Evolutionary conservation across 257 asterid species (phyloP), one percentile per base, ranked within the genome.

Genomic region (Schizonepeta tenuifolia): DNA sequence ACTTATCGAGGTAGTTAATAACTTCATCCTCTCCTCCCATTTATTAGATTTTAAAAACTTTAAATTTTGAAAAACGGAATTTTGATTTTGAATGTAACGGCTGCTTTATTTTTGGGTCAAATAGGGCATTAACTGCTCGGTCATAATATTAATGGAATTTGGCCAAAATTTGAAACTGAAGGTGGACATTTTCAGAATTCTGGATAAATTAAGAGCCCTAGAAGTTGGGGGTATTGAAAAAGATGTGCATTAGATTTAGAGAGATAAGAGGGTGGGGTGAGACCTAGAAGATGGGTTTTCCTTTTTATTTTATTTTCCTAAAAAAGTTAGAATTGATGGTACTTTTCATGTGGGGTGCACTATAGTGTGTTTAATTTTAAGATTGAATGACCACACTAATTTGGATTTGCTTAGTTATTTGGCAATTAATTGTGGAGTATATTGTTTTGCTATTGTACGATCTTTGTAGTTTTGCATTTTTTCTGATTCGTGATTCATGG

Each of bases 11-110:
- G 84, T 18, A 62, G 31, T 76, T 65, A 35, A 54, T 58, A 36
- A 31, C 70, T 70, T 65, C 65, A 82, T 74, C 22, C 28, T 28
- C 65, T 81, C 76, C 65, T 81, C 76, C 73, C 22, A 72, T 77
- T 26, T 57, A 56, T 77, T 65, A 31, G 51, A 68, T 79, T 83
- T 76, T 76, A 75, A 79, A 72, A 77, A 73, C 76, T 84, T 86
- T 83, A 89, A 88, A 86, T 76, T 86, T 81, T 63, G 85, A 83
- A 84, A 84, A 44, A 51, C 77, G 47, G 46, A 56, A 44, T 22
- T 17, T 36, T 62, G 40, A 18, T 79, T 65, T 76, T 76, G 80
- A 77, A 82, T 33, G 67, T 55, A 83, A 81, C 83, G 80, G 88
- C 80, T 77, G 68, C 66, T 51, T 76, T 78, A 7, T 50, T 75